Evolutionary conservation across 2,329 filamentous ascomycete genomes (phyloP), one percentile per base, ranked within the genome.

Genomic region (Xylariaceae sp.): DNA sequence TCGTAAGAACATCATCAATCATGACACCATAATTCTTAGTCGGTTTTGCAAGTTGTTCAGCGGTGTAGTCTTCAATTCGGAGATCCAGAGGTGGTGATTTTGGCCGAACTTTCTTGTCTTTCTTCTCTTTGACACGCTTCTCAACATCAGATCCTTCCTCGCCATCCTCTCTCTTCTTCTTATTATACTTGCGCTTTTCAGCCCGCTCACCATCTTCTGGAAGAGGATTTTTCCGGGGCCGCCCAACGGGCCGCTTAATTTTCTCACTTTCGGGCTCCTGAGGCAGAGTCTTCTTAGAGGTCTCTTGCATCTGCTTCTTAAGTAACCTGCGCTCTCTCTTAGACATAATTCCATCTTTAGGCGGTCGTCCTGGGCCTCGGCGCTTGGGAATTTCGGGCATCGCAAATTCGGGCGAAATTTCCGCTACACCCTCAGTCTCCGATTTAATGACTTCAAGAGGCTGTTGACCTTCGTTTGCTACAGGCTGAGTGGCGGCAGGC

Each of bases 341-440:
- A 1, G 89, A 92, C 84, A 92, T 90, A 67, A 91, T 81, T 23
- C 89, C 89, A 65, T 92, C 89, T 74, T 92, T 92, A 0, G 89
- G 89, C 16, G 89, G 89, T 47, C 89, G 78, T n/a, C 89, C 89
- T 8, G 89, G 89, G 11, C 89, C 89, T 61, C 89, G 85, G 58
- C 88, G 86, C 72, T 84, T 88, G 23, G 83, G 81, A 24, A 83
- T 73, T 50, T 76, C 71, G 16, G 73, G 69, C 54, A 76, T 64
- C 18, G 72, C 60, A 5, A 71, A 71, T 7, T 75, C 72, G 10
- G 60, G 40, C n/a, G 60, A 61, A 27, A 58, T 40, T 16, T 61
- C 56, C 5, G 35, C 46, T 7, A 55, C 9, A 24, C 53, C 35
- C 39, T 60, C 51, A 9, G 50, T 7, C 16, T 60, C 51, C 6